phyloP scores from a whole-genome alignment of 2,329 filamentous ascomycete genomes.

The Rutstroemia sp. region DNA sequence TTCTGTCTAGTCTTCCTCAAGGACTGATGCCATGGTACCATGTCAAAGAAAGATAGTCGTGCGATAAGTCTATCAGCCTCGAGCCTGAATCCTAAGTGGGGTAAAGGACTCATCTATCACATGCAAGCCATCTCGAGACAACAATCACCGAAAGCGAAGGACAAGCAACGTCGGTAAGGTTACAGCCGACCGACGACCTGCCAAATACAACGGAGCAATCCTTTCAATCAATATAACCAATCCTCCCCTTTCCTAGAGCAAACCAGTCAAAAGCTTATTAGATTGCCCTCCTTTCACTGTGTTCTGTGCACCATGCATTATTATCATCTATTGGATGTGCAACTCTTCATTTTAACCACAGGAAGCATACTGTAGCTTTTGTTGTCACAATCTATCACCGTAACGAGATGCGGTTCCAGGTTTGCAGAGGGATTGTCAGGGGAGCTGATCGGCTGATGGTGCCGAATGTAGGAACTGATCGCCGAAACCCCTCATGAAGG shows the following conservation, averaged over 20 bases:
- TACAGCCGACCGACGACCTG: not conserved
- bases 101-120: no score
- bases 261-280: not conserved
- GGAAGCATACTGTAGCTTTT: no score
- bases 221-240: not conserved
- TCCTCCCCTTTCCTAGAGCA: not conserved
- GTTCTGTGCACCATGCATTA: not conserved
- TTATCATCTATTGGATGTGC: not conserved
- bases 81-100: no score
- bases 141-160: no score
- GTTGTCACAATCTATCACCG: not conserved
- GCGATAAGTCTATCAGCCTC: no score
- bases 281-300: not conserved
- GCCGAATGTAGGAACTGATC: slow-evolving; percentile 2
- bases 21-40: no score
- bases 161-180: not conserved
- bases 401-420: not conserved
- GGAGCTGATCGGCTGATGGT: slow-evolving; percentile 3
- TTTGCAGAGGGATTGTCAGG: slow-evolving; percentile 1
- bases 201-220: not conserved
- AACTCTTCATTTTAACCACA: not conserved
- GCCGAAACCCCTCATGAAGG: not conserved
- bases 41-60: no score
- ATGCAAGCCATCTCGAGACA: no score
- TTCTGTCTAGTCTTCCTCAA: no score